A percentile compares a stretch with the other conserved stretches of the same genome.
Evolutionary conservation across 495 filamentous ascomycete species (phyloP).

Genomic region (Aspergillus cristatus): DNA sequence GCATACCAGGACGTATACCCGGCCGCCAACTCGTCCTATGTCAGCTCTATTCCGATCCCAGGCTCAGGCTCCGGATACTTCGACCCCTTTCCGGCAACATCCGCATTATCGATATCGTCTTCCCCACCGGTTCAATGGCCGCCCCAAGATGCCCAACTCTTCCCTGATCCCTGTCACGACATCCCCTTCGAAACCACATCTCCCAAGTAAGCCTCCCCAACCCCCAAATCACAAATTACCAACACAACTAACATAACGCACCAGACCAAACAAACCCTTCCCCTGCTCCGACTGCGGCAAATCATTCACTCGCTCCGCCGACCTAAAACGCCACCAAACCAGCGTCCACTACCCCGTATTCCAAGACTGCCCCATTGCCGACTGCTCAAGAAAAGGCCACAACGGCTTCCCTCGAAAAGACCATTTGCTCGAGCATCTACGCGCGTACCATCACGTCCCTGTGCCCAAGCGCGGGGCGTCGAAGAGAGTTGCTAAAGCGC

Average conservation of each 20-base stretch:
- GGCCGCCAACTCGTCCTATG: too few relatives aligned
- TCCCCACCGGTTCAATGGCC: not conserved
- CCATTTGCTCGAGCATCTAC: conserved; percentile 80
- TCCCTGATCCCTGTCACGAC: not conserved
- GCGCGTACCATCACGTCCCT: conserved; percentile 59
- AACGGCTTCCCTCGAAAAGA: conserved; percentile 79
- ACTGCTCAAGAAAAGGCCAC: conserved; percentile 69
- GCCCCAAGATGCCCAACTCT: not conserved
- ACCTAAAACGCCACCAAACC: conserved; percentile 45
- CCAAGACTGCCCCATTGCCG: conserved; percentile 65
- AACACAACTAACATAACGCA: not conserved
- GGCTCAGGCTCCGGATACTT: too few relatives aligned
- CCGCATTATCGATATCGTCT: too few relatives aligned
- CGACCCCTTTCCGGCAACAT: too few relatives aligned
- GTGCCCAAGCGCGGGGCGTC: conserved; percentile 36
- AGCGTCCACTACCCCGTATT: conserved; percentile 50
- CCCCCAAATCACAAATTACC: not conserved
- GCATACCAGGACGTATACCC: too few relatives aligned
- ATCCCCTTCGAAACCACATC: not conserved
- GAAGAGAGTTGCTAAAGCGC: not conserved
- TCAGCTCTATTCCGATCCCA: too few relatives aligned
- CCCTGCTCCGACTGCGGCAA: conserved; percentile 35
- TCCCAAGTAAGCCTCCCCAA: conserved; percentile 12
- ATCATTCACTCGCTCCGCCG: conserved; percentile 42
- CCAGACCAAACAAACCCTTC: conserved; percentile 32